Percentiles rank a stretch among this genome's conserved stretches.
Conservation (phyloP, 129 eudicot species). For the Pseudognaphalium luteoalbum region DNA sequence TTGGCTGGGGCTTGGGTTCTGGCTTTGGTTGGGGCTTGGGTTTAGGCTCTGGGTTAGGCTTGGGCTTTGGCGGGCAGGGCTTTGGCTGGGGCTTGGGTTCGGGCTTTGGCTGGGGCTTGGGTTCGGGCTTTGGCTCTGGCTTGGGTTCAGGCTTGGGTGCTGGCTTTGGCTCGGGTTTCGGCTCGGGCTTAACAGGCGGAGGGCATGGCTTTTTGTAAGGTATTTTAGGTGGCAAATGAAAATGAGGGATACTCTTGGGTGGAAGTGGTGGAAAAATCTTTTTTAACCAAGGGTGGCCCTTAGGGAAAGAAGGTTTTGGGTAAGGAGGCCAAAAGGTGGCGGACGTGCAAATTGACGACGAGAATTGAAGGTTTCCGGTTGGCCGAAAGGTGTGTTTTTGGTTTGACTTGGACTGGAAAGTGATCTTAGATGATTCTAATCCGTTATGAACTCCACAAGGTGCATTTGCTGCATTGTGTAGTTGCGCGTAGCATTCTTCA, state of each 20-base stretch:
- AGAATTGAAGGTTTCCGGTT: constrained; percentile 54
- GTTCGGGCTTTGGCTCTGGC: constrained; percentile 12
- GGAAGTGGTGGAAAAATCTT: constrained; percentile 39
- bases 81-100: constrained; percentile 25
- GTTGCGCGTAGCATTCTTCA: constrained; percentile 80
- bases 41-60: constrained; percentile 22
- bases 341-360: constrained; percentile 65
- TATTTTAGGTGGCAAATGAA: constrained; percentile 22
- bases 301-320: constrained; percentile 44
- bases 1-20: constrained; percentile 15
- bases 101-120: constrained; percentile 27
- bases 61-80: constrained; percentile 23
- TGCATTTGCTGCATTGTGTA: constrained; percentile 68
- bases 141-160: constrained; percentile 29
- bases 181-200: constrained; percentile 37
- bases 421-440: constrained; percentile 59
- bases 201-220: constrained; percentile 36
- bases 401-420: constrained; percentile 34
- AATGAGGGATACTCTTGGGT: constrained; percentile 26
- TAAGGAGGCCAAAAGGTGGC: constrained; percentile 66
- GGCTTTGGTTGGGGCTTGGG: constrained; percentile 31
- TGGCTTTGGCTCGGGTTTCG: constrained; percentile 21
- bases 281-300: constrained; percentile 36
- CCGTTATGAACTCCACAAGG: constrained; percentile 77
- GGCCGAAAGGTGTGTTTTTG: constrained; percentile 59